Evolutionary conservation across 345 rosid genomes (phyloP).

Genomic region (Corchorus olitorius): DNA sequence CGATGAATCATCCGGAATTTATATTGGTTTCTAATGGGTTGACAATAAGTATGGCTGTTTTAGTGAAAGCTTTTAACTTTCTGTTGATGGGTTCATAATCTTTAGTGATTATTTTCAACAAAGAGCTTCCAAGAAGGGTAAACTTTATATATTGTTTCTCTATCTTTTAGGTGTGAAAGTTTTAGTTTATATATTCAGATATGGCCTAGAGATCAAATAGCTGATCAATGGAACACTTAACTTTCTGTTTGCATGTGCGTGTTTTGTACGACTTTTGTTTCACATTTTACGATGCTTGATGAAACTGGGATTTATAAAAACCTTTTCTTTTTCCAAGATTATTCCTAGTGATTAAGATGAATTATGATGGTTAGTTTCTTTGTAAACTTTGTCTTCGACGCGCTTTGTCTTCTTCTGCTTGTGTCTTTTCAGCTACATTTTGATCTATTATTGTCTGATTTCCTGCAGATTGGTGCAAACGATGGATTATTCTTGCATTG

Average conservation of each 20-base stretch:
- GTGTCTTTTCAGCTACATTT: neutral
- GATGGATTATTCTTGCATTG: conserved; percentile 94
- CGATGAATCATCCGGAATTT: neutral
- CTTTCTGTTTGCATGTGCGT: neutral
- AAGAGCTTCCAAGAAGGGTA: no score
- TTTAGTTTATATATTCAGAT: neutral
- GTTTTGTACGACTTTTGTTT: neutral
- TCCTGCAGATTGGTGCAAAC: conserved; percentile 88
- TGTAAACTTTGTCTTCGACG: neutral
- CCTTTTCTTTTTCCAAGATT: no score
- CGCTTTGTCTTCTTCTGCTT: neutral
- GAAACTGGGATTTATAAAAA: neutral
- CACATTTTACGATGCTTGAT: neutral
- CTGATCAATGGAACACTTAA: neutral
- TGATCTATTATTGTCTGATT: conserved; percentile 17
- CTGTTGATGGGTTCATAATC: no score
- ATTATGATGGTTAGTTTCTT: neutral
- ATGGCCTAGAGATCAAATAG: neutral
- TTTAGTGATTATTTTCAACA: no score
- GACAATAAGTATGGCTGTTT: no score
- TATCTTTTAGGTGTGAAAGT: neutral
- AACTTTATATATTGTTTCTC: neutral
- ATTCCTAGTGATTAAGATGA: neutral
- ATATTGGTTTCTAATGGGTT: neutral
- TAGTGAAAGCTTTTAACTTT: no score